Evolutionary conservation across 2,329 filamentous ascomycete genomes (phyloP).

Genomic region (Fusarium pseudograminearum): DNA sequence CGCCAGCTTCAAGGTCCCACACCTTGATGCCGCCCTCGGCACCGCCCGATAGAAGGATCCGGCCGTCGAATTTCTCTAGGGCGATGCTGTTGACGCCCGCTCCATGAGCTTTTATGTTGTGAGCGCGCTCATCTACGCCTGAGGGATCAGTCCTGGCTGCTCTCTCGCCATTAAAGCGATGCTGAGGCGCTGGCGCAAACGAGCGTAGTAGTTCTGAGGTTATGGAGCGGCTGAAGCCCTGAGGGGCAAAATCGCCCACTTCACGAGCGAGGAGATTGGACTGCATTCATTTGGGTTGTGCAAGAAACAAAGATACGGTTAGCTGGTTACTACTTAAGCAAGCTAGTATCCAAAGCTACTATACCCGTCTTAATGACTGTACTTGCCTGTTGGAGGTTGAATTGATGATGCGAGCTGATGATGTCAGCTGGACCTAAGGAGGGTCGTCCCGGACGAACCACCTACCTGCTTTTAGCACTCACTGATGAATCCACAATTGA

Average conservation of each 20-base stretch:
- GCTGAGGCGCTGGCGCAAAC: constrained; percentile 74
- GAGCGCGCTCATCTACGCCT: constrained; percentile 48
- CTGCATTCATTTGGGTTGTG: constrained; percentile 68
- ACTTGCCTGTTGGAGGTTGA: constrained; percentile 3
- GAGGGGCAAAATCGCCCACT: constrained; percentile 73
- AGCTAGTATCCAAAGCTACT: neutral
- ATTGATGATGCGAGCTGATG: constrained; percentile 22
- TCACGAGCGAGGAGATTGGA: constrained; percentile 81
- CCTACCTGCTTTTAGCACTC: neutral
- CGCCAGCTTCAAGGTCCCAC: constrained; percentile 82
- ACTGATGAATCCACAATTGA: constrained; percentile 36
- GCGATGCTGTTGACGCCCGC: constrained; percentile 83
- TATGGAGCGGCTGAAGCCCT: constrained; percentile 73
- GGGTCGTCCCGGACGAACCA: neutral
- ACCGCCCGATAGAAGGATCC: constrained; percentile 83
- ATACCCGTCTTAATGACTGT: neutral
- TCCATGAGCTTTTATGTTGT: constrained; percentile 73
- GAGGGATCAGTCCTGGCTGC: constrained; percentile 26
- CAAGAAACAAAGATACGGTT: neutral
- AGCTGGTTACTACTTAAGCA: neutral
- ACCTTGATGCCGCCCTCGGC: constrained; percentile 86
- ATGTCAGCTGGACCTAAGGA: constrained; percentile 43
- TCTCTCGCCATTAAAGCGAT: constrained; percentile 74
- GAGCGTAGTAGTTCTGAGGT: constrained; percentile 74
- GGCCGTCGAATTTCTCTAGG: constrained; percentile 83